A percentile compares a stretch with the other conserved stretches of the same genome.
phyloP scores from a whole-genome alignment of 2,329 filamentous ascomycete species.

The Aspergillus tamarii region DNA sequence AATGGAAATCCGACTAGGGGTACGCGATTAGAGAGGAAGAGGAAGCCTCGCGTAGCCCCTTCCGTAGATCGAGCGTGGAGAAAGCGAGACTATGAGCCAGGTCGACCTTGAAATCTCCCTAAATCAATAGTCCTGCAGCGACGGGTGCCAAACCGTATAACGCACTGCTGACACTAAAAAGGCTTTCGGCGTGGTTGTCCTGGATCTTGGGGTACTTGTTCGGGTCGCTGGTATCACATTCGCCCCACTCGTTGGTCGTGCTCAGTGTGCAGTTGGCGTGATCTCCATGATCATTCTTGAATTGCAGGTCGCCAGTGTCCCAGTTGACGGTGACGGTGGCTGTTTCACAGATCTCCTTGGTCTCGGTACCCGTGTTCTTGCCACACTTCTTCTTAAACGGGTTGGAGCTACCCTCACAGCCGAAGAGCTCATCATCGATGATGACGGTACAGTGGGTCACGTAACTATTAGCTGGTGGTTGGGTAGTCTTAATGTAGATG shows the following conservation, averaged over 20 bases:
- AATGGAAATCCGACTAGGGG: too few species aligned
- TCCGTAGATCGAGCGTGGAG: not conserved
- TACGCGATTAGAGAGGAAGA: too few species aligned
- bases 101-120: not conserved
- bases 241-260: slow-evolving; percentile 9
- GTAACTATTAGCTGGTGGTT: slow-evolving; percentile 18
- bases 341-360: slow-evolving; percentile 13
- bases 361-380: slow-evolving; percentile 28
- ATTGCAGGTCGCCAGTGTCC: slow-evolving; percentile 16
- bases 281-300: slow-evolving; percentile 8
- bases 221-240: slow-evolving; percentile 19
- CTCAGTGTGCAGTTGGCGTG: slow-evolving; percentile 21
- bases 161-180: slow-evolving; percentile 3
- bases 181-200: slow-evolving; percentile 6
- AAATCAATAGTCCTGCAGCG: slow-evolving; percentile 14
- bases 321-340: slow-evolving; percentile 15
- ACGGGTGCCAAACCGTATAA: slow-evolving; percentile 13
- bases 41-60: not conserved
- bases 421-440: slow-evolving; percentile 19
- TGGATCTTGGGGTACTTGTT: slow-evolving; percentile 11
- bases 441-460: slow-evolving; percentile 21
- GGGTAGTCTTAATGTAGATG: slow-evolving; percentile 19
- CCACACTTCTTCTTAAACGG: slow-evolving; percentile 23
- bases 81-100: not conserved
- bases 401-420: slow-evolving; percentile 21